These are phyloP conservation scores for Didymella arachidicola DNA, from an alignment of 2,329 filamentous ascomycete species.

Conservation along the genomic window DNA sequence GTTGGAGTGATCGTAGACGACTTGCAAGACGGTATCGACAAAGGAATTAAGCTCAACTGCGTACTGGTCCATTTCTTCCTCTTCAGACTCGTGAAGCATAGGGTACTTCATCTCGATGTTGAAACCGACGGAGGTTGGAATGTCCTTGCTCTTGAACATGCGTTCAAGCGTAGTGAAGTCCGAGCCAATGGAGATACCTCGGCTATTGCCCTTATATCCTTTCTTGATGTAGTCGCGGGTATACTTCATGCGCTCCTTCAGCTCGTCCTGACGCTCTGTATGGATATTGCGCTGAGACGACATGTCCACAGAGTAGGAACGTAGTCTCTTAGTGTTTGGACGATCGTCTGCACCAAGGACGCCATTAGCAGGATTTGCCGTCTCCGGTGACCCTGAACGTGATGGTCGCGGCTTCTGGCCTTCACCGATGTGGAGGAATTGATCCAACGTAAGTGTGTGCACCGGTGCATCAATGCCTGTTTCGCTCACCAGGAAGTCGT, in stretches of 20 bases:
- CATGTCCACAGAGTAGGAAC: constrained; percentile 68
- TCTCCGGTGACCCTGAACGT: constrained; percentile 56
- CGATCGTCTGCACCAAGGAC: constrained; percentile 26
- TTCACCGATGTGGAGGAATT: constrained; percentile 88
- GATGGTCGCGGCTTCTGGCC: constrained; percentile 58
- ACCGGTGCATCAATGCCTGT: constrained; percentile 97
- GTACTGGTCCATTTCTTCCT: constrained; percentile 96
- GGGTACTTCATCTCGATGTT: constrained; percentile 99
- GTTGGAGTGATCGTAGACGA: constrained; percentile 85
- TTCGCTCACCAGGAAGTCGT: constrained; percentile 97
- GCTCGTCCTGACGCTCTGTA: constrained; percentile 56
- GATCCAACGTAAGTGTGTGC: constrained; percentile 91
- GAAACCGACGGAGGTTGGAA: constrained; percentile 86
- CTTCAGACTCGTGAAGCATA: constrained; percentile 94
- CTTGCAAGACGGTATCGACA: constrained; percentile 88
- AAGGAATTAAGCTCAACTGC: constrained; percentile 96
- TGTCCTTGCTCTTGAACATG: constrained; percentile 73
- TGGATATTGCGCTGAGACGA: constrained; percentile 53
- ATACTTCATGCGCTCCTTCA: constrained; percentile 92
- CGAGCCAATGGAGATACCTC: constrained; percentile 93
- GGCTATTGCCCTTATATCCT: constrained; percentile 93
- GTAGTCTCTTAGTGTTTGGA: constrained; percentile 47
- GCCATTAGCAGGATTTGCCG: constrained; percentile 21
- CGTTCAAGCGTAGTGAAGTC: constrained; percentile 96
- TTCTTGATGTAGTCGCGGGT: constrained; percentile 94